Conservation (phyloP, 2,329 filamentous ascomycete genomes). For the Fusarium subglutinans region DNA sequence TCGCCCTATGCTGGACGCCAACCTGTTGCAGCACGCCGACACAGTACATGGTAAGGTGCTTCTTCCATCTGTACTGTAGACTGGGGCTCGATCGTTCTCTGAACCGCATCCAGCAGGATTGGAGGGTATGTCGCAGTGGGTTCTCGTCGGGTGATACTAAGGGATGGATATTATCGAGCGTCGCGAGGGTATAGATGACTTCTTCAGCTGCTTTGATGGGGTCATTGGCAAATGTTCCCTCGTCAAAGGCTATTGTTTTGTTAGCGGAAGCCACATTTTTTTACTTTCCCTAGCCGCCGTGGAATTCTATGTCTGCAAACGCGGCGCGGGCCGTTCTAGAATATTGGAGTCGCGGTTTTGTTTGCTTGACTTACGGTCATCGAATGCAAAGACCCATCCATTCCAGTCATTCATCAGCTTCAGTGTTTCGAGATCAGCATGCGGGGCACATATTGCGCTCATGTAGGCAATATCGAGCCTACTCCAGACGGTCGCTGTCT, state of each 20-base stretch:
- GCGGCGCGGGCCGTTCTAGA: slow-evolving; percentile 12
- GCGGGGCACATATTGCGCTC: slow-evolving; percentile 21
- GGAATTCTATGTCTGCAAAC: background rate
- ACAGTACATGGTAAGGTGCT: slow-evolving; percentile 23
- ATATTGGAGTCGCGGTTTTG: background rate
- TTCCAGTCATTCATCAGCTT: slow-evolving; percentile 29
- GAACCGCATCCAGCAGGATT: slow-evolving; percentile 25
- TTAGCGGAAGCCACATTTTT: slow-evolving; percentile 11
- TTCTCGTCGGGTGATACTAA: slow-evolving; percentile 9
- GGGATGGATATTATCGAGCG: slow-evolving; percentile 18
- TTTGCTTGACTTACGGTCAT: slow-evolving; percentile 14
- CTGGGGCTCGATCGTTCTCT: slow-evolving; percentile 6
- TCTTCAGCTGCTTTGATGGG: slow-evolving; percentile 26
- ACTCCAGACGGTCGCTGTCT: slow-evolving; percentile 15
- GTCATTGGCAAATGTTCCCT: slow-evolving; percentile 16
- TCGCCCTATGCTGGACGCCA: slow-evolving; percentile 3
- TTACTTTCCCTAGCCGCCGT: background rate
- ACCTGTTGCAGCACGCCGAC: slow-evolving; percentile 20
- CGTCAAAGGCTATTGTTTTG: slow-evolving; percentile 11
- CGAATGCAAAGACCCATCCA: slow-evolving; percentile 24
- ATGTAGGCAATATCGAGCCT: slow-evolving; percentile 19
- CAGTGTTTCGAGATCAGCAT: slow-evolving; percentile 19
- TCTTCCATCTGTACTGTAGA: slow-evolving; percentile 24
- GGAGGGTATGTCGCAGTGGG: slow-evolving; percentile 14
- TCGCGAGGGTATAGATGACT: slow-evolving; percentile 23